Base-by-base conservation (phyloP, 805 yeast genomes). In the Jamesozyma gamospora region DNA sequence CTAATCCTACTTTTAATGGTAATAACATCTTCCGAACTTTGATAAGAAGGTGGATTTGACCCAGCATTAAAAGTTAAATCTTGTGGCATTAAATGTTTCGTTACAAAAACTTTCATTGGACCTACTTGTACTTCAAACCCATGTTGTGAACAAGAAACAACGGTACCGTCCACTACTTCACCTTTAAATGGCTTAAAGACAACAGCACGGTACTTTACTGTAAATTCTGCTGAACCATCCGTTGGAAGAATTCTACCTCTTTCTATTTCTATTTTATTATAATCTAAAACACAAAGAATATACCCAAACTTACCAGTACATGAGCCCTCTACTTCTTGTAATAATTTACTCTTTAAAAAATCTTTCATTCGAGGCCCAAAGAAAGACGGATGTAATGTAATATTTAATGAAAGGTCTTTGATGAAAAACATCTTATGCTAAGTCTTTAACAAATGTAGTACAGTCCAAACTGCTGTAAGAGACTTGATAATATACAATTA, bases 141-240 rank as follows among this genome's bases (percentile, higher is more conserved):
- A 80, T 90, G 82, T 56, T 77, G 86, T 62, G 82, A 86, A 36
- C 94, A 96, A 26, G 85, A 83, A 12, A 95, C 83, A 13, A 92
- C 97, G 18, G 90, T 79, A 5, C 94, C 98, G 62, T 92, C 98
- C 19, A 92, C 97, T 7, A 92, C 98, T 64, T 92, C 98, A 28
- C 97, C 98, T 65, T 92, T 92, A 66, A 92, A 92, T 4, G 98
- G 98, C 56, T 90, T 83, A 94, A 96, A 92, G 27, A 92, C 96
- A 38, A 92, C 88, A 0, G 98, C 98, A 51, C 95, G 71, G 61
- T 92, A 92, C 62, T 86, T 85, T 39, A 92, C 97, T 52, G 86
- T 94, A 55, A 92, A 92, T 63, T 87, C 96, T 0, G 98, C 97
- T 53, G 87, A 79, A 2, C 98, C 98, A 42, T 80, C 78, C 18